phyloP scores from a whole-genome alignment of 768 basidiomycete genomes.

The Phallus indusiatus region DNA sequence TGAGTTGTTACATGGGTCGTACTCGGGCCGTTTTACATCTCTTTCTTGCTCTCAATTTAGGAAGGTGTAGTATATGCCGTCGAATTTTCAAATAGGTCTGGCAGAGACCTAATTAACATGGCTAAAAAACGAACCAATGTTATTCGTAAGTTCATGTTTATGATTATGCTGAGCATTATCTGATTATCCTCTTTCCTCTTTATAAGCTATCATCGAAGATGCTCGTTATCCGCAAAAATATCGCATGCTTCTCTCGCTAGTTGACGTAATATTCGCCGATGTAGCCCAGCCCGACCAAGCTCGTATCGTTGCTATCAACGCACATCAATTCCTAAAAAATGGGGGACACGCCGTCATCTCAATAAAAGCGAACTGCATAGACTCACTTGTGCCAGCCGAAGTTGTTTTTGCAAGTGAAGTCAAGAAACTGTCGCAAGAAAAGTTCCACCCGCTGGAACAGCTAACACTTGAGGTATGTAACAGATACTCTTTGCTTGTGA shows the following conservation, averaged over 20 bases:
- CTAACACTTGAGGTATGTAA: conserved; percentile 64
- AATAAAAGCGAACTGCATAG: conserved; percentile 98
- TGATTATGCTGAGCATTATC: not conserved
- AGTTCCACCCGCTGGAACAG: conserved; percentile 93
- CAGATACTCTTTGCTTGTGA: not conserved
- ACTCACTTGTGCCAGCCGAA: conserved; percentile 87
- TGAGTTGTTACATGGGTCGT: conserved; percentile 29
- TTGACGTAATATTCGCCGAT: conserved; percentile 97
- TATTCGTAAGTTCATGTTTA: conserved; percentile 61
- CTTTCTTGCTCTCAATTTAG: conserved; percentile 28
- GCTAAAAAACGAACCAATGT: conserved; percentile 99
- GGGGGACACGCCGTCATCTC: conserved; percentile 89
- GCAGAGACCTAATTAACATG: conserved; percentile 98
- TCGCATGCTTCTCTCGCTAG: conserved; percentile 90
- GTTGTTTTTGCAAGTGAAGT: conserved; percentile 87
- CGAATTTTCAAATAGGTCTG: conserved; percentile 93
- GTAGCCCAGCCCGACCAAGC: conserved; percentile 99
- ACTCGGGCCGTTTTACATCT: conserved; percentile 3
- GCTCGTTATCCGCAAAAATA: conserved; percentile 95
- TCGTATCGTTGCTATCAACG: conserved; percentile 89
- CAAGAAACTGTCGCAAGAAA: conserved; percentile 60
- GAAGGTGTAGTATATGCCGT: conserved; percentile 97
- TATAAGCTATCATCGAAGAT: conserved; percentile 87
- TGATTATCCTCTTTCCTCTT: not conserved
- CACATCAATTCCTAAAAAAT: conserved; percentile 92